Percentiles rank a stretch among this genome's conserved stretches.
Evolutionary conservation across 345 rosid species (phyloP).

Genomic region (Eucalyptus pauciflora): DNA sequence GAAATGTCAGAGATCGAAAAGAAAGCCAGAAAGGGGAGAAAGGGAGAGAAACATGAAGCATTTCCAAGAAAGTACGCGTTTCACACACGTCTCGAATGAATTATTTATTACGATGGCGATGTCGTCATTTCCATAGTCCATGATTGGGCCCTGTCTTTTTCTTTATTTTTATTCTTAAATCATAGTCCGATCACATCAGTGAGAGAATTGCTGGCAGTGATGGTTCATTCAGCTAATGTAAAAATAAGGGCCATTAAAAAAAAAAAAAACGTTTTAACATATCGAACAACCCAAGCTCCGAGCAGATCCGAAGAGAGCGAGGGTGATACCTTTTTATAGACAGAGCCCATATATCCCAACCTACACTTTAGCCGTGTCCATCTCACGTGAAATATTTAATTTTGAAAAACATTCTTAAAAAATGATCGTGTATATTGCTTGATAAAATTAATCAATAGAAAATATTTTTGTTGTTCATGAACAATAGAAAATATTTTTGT

Average conservation of each 20-base stretch:
- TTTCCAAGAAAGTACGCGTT: not conserved
- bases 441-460: too few species aligned
- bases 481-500: too few species aligned
- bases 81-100: not conserved
- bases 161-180: too few species aligned
- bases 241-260: too few species aligned
- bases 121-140: not conserved
- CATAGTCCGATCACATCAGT: too few species aligned
- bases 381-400: not conserved
- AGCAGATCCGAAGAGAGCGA: not conserved
- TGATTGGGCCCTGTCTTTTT: not conserved
- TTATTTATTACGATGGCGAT: not conserved
- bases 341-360: not conserved
- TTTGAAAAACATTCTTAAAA: not conserved
- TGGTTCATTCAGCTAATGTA: too few species aligned
- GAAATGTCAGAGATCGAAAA: not conserved
- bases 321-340: not conserved
- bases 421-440: not conserved
- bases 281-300: not conserved
- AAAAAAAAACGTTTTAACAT: too few species aligned
- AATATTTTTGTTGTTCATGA: not conserved
- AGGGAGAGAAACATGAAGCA: not conserved
- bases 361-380: not conserved
- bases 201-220: too few species aligned
- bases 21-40: not conserved